A percentile compares a stretch with the other conserved stretches of the same genome.
phyloP scores from a whole-genome alignment of 2,329 filamentous ascomycete species.

The Aspergillus oerlinghausenensis region DNA sequence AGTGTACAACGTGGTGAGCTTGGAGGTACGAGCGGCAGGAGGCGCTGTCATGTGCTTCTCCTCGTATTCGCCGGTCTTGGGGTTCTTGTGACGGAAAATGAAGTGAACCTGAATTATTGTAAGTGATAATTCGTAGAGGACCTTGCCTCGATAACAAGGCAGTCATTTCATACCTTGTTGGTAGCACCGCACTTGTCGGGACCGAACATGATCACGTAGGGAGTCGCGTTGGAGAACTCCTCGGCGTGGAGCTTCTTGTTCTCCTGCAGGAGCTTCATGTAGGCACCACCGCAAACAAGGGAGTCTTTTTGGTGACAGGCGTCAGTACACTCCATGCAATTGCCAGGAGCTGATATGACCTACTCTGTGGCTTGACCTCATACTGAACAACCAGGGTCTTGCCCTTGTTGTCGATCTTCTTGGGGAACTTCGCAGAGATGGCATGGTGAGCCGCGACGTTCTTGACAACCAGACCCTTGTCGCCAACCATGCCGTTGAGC shows the following conservation, averaged over 20 bases:
- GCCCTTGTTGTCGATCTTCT: constrained; percentile 94
- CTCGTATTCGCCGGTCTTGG: constrained; percentile 98
- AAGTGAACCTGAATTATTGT: constrained; percentile 61
- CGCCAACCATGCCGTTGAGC: constrained; percentile 87
- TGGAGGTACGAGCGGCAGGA: constrained; percentile 80
- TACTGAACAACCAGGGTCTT: constrained; percentile 98
- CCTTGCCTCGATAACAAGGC: neutral
- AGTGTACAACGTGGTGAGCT: constrained; percentile 92
- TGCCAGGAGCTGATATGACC: constrained; percentile 35
- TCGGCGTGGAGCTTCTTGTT: constrained; percentile 95
- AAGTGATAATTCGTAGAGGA: neutral
- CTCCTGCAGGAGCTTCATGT: constrained; percentile 97
- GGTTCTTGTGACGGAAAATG: constrained; percentile 99
- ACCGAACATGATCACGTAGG: constrained; percentile 99
- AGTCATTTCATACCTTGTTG: constrained; percentile 74
- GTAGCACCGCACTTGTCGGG: constrained; percentile 98
- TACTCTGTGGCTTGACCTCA: constrained; percentile 98
- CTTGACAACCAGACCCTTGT: constrained; percentile 97
- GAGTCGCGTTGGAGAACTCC: constrained; percentile 95
- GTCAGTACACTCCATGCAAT: neutral
- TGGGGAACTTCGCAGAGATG: constrained; percentile 97
- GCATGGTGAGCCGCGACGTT: constrained; percentile 97
- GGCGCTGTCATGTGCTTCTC: constrained; percentile 94
- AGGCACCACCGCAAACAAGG: constrained; percentile 95
- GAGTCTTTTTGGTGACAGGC: constrained; percentile 58